Evolutionary conservation across 116 monocot species (phyloP).

Genomic region (Thalassia testudinum): DNA sequence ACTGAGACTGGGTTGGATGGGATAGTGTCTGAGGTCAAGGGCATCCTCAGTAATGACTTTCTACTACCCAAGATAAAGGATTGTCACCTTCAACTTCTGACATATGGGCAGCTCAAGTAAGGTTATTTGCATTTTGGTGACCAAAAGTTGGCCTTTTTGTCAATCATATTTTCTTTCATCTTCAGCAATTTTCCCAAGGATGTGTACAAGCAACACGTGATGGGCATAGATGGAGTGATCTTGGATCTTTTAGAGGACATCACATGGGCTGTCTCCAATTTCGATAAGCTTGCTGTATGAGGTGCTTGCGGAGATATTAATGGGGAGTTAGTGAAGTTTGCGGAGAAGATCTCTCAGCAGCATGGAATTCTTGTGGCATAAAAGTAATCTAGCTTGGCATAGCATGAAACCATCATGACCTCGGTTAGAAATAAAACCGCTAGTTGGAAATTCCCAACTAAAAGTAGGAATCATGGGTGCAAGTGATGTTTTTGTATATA

Average conservation of each 20-base stretch:
- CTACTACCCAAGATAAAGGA: conserved; percentile 49
- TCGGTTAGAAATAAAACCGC: no score
- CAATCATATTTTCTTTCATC: not conserved
- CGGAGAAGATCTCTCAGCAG: no score
- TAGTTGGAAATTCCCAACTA: no score
- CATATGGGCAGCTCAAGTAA: conserved; percentile 87
- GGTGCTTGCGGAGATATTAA: no score
- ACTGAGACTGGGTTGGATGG: conserved; percentile 43
- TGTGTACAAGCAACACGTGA: conserved; percentile 80
- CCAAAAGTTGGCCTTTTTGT: not conserved
- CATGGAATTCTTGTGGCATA: no score
- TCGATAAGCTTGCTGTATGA: not conserved
- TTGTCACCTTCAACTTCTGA: conserved; percentile 47
- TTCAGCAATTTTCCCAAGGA: conserved; percentile 65
- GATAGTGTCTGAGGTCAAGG: conserved; percentile 61
- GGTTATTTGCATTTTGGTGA: not conserved
- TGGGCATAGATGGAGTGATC: conserved; percentile 86
- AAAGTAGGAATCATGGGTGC: no score
- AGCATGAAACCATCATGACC: no score
- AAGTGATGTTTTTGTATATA: no score
- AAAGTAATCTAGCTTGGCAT: no score
- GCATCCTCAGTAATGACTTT: conserved; percentile 44
- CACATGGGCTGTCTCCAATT: conserved; percentile 38
- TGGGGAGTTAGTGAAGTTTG: no score
- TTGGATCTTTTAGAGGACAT: conserved; percentile 71